phyloP scores from a whole-genome alignment of 75 land plant genomes.

The Picea glauca region DNA sequence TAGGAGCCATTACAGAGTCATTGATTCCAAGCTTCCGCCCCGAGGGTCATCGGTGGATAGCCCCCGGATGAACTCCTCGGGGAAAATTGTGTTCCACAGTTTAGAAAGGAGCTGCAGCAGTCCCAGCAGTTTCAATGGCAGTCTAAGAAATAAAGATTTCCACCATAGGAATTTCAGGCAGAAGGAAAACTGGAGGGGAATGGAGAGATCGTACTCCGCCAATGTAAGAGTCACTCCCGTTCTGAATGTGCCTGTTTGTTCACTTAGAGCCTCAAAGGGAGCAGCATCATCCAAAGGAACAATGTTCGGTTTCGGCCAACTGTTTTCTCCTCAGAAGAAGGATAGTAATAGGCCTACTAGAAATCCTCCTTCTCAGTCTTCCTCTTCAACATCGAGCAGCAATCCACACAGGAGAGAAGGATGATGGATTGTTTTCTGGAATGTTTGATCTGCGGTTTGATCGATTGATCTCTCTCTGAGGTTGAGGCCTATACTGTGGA shows the following conservation, averaged over 20 bases:
- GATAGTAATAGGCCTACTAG: conserved; percentile 11
- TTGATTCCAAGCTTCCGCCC: conserved; percentile 8
- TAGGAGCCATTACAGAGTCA: conserved; percentile 25
- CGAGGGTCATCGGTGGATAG: conserved; percentile 47
- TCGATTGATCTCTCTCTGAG: not conserved
- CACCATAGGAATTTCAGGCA: conserved; percentile 14
- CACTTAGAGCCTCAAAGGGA: conserved; percentile 23
- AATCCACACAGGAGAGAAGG: conserved; percentile 7
- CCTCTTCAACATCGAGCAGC: not conserved
- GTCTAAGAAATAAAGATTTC: conserved; percentile 22
- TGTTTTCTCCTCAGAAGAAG: conserved; percentile 38
- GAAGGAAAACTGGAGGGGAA: conserved; percentile 25
- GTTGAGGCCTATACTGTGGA: not conserved
- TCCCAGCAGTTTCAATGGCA: conserved; percentile 56
- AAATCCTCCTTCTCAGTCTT: not conserved
- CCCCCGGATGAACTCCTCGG: conserved; percentile 62
- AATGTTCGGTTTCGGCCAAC: conserved; percentile 39
- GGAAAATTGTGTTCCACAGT: conserved; percentile 59
- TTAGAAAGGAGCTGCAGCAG: conserved; percentile 71
- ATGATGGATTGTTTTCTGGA: not conserved
- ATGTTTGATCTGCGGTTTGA: not conserved
- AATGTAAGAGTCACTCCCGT: conserved; percentile 50
- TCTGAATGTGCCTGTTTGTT: conserved; percentile 63
- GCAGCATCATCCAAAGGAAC: conserved; percentile 22
- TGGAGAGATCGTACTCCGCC: conserved; percentile 66